Evolutionary conservation across 2,329 filamentous ascomycete genomes (phyloP), one percentile per base, ranked within the genome.

Genomic region (Mariannaea sp.): DNA sequence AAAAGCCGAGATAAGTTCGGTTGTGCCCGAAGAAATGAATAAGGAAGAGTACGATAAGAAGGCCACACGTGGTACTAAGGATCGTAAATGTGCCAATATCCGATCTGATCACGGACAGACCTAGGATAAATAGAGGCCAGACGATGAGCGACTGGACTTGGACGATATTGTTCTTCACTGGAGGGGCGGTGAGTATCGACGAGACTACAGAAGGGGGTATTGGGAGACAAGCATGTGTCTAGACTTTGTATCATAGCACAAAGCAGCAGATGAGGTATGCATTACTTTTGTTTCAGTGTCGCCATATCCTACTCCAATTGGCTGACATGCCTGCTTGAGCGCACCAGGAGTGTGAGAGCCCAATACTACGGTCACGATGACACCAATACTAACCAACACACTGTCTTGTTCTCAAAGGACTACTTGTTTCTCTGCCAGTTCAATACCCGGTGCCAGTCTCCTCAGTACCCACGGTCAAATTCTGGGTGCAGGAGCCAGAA

Each of bases 201-300:
- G 83, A 87, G 67, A 74, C 88, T 7, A 88, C 85, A 60, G 88
- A 88, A 12, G 88, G 79, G 9, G 85, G 84, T n/a, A 53, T 78
- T 82, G 4, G 5, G 14, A 13, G 27, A 43, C 3, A 30, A 43
- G 27, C 12, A 43, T 43, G 14, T 12, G 27, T 26, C 30, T n/a
- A n/a, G n/a, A n/a, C n/a, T n/a, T n/a, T n/a, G n/a, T n/a, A n/a
- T n/a, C n/a, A n/a, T n/a, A n/a, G n/a, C n/a, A n/a, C n/a, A n/a
- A n/a, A n/a, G n/a, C n/a, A n/a, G n/a, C n/a, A n/a, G n/a, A n/a
- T n/a, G n/a, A 4, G 26, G 40, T 32, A 14, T 43, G 10, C n/a
- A n/a, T 30, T 14, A 32, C 30, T 43, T 14, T 43, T 32, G 75
- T 78, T 49, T 84, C 84, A 61, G 87, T 86, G 57, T 88, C 84